Conservation (phyloP, 306 rosid genomes). For the Herpetospermum pedunculosum region DNA sequence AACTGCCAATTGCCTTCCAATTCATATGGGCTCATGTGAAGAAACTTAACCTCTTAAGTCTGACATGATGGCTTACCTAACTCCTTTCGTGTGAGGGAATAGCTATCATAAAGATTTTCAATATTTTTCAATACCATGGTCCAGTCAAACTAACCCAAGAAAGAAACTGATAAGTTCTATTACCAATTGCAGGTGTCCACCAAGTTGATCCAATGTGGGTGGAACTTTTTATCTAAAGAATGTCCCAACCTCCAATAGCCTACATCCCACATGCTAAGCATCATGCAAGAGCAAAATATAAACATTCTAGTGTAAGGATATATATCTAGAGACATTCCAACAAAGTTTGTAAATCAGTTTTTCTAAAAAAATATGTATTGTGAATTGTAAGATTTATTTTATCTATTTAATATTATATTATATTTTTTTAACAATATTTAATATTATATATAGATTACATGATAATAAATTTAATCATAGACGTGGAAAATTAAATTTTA, state of each 20-base stretch:
- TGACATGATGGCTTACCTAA: not conserved
- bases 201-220: not conserved
- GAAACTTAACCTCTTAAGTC: not conserved
- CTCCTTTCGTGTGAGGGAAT: not conserved
- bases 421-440: too few relatives aligned
- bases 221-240: not conserved
- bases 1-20: not conserved
- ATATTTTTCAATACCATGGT: not conserved
- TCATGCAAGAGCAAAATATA: not conserved
- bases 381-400: not conserved
- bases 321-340: not conserved
- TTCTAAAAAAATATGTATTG: not conserved
- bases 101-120: not conserved
- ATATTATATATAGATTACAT: not conserved
- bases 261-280: not conserved
- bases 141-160: not conserved
- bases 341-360: not conserved
- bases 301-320: not conserved
- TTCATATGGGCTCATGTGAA: not conserved
- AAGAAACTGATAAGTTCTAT: not conserved
- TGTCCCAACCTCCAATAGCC: not conserved
- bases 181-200: not conserved
- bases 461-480: not conserved
- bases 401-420: not conserved
- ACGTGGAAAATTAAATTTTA: not conserved